Evolutionary conservation across 1,284 basidiomycete genomes (phyloP).

Genomic region (Pterulicium gracile): DNA sequence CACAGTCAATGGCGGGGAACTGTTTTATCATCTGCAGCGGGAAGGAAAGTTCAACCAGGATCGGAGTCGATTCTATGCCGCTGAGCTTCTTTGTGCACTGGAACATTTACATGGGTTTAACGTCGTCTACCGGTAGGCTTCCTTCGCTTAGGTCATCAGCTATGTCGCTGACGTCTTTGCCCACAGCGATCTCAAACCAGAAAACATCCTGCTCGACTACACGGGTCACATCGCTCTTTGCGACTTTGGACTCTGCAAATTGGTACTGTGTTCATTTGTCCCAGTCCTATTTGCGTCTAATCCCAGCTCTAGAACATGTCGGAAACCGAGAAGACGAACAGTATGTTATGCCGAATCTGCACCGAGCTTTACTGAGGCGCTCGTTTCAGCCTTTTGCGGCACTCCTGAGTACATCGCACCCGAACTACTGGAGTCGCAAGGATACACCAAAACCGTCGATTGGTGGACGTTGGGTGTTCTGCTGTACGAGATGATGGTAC

Average conservation of each 20-base stretch:
- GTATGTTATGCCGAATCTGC: constrained; percentile 33
- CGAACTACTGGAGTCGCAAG: constrained; percentile 91
- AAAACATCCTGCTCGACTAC: constrained; percentile 95
- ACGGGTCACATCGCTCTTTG: constrained; percentile 97
- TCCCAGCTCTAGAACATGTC: constrained; percentile 72
- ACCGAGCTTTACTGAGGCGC: constrained; percentile 6
- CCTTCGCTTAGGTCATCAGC: not conserved
- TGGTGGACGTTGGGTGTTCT: constrained; percentile 99
- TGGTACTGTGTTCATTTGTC: constrained; percentile 21
- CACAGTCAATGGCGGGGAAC: constrained; percentile 90
- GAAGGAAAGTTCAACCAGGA: constrained; percentile 96
- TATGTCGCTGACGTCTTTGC: constrained; percentile 7
- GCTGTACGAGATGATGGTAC: constrained; percentile 95
- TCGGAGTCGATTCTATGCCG: constrained; percentile 92
- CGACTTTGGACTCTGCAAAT: constrained; percentile 98
- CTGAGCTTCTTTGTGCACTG: constrained; percentile 88
- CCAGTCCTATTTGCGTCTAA: not conserved
- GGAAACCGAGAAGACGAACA: constrained; percentile 95
- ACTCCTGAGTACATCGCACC: constrained; percentile 98
- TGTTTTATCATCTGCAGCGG: constrained; percentile 96
- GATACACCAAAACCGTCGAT: constrained; percentile 98
- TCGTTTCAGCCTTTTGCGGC: constrained; percentile 88
- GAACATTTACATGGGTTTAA: constrained; percentile 98
- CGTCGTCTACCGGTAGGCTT: constrained; percentile 84
- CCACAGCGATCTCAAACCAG: constrained; percentile 85